A percentile compares a stretch with the other conserved stretches of the same genome.
These are phyloP conservation scores for Stenocarpella maydis DNA, from an alignment of 2,329 filamentous ascomycete species.

Conservation along the genomic window DNA sequence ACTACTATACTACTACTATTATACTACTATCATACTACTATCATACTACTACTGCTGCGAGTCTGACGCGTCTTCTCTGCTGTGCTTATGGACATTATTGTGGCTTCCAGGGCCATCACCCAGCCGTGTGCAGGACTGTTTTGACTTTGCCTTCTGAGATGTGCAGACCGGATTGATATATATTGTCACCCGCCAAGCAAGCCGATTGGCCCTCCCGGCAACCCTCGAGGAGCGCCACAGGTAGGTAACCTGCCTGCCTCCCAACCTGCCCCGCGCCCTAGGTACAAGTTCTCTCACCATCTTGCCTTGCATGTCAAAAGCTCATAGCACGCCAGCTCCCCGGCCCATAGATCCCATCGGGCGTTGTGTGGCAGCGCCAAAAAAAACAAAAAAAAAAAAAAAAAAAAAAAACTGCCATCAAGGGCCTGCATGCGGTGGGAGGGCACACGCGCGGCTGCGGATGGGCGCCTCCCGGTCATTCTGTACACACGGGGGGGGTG, in stretches of 20 bases:
- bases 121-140: neutral
- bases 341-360: constrained; percentile 1
- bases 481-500: neutral
- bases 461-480: neutral
- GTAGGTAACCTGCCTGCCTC: too few relatives aligned
- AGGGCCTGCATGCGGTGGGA: too few relatives aligned
- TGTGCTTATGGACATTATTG: neutral
- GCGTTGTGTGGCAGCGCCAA: neutral
- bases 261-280: too few relatives aligned
- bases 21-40: too few relatives aligned
- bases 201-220: constrained; percentile 14
- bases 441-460: neutral
- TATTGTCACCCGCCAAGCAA: neutral
- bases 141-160: neutral
- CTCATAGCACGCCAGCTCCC: neutral
- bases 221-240: neutral
- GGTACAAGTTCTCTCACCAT: neutral
- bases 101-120: neutral
- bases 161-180: neutral
- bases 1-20: too few relatives aligned
- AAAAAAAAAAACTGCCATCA: too few relatives aligned
- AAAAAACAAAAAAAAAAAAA: too few relatives aligned
- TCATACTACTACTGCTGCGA: neutral
- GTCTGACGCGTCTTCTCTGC: neutral
- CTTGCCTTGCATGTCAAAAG: neutral